Evolutionary conservation across 2,329 filamentous ascomycete species (phyloP).

Genomic region (Tolypocladium album): DNA sequence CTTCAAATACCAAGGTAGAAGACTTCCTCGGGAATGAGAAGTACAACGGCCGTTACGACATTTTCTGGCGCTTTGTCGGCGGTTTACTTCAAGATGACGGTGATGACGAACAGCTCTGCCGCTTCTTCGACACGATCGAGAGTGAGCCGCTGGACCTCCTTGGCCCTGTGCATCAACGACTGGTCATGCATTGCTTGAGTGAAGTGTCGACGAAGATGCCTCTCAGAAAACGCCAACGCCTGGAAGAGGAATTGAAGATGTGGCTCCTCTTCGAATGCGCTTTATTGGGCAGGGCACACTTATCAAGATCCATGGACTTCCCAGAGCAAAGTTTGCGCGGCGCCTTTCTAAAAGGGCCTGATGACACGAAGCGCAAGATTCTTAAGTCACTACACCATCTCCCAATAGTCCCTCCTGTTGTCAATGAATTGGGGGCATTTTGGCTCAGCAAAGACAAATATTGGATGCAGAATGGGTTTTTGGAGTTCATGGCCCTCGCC

Average conservation of each 20-base stretch:
- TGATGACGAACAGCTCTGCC: too few relatives aligned
- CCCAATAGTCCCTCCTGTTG: not conserved
- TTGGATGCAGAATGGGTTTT: too few relatives aligned
- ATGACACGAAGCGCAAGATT: not conserved
- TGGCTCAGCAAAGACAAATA: not conserved
- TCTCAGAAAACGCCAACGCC: not conserved
- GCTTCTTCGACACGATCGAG: not conserved
- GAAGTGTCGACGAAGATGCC: not conserved
- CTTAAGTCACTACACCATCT: not conserved
- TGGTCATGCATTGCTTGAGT: constrained; percentile 2
- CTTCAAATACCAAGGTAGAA: not conserved
- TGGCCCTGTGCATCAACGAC: not conserved
- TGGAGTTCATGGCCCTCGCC: too few relatives aligned
- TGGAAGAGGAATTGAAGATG: not conserved
- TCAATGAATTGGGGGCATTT: not conserved
- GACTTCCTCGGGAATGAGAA: not conserved
- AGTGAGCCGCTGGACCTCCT: not conserved
- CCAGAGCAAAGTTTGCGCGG: not conserved
- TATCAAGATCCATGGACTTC: not conserved
- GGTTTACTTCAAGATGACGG: not conserved
- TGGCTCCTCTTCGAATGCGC: not conserved
- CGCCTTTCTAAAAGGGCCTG: not conserved
- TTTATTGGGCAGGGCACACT: accelerated
- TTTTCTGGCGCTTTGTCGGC: not conserved
- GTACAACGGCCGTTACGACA: not conserved